Conservation (phyloP, 371 early-diverging fungal genomes). For the Mucor plumbeus region DNA sequence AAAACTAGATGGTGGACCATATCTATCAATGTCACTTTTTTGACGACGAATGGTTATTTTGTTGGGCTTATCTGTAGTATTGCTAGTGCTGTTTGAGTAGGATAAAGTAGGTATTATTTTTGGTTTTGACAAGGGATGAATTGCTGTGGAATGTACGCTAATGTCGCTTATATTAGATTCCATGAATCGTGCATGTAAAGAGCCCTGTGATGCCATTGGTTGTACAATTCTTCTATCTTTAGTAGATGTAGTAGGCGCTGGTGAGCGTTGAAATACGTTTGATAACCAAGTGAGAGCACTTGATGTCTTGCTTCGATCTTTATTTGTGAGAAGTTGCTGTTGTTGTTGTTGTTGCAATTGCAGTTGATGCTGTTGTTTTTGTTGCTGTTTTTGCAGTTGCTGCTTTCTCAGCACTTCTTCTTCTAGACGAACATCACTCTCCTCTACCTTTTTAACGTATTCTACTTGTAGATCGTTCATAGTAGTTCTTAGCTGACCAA, state of each 20-base stretch:
- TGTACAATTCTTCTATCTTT: neutral
- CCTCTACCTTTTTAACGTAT: slow-evolving; percentile 71
- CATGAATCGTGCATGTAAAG: slow-evolving; percentile 12
- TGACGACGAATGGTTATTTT: slow-evolving; percentile 12
- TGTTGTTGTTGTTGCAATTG: slow-evolving; percentile 19
- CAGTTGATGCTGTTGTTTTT: slow-evolving; percentile 17
- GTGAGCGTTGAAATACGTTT: slow-evolving; percentile 29
- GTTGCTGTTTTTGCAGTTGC: slow-evolving; percentile 23
- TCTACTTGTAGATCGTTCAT: slow-evolving; percentile 75
- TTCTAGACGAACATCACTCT: slow-evolving; percentile 55
- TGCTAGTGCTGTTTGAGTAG: neutral
- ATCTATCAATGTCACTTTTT: slow-evolving; percentile 25
- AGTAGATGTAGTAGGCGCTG: neutral
- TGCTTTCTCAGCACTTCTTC: slow-evolving; percentile 52
- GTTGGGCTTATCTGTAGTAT: slow-evolving; percentile 5
- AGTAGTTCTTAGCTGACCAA: slow-evolving; percentile 65
- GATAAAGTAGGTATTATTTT: neutral
- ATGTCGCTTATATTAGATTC: slow-evolving; percentile 12
- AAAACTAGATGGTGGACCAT: slow-evolving; percentile 27
- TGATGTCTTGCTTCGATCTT: neutral
- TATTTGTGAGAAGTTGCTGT: neutral
- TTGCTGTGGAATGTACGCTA: slow-evolving; percentile 13
- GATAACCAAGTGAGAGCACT: slow-evolving; percentile 38
- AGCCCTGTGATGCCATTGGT: slow-evolving; percentile 1
- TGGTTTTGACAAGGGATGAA: slow-evolving; percentile 16